Evolutionary conservation across 805 yeast genomes (phyloP).

Genomic region (Myxozyma lipomycoides): DNA sequence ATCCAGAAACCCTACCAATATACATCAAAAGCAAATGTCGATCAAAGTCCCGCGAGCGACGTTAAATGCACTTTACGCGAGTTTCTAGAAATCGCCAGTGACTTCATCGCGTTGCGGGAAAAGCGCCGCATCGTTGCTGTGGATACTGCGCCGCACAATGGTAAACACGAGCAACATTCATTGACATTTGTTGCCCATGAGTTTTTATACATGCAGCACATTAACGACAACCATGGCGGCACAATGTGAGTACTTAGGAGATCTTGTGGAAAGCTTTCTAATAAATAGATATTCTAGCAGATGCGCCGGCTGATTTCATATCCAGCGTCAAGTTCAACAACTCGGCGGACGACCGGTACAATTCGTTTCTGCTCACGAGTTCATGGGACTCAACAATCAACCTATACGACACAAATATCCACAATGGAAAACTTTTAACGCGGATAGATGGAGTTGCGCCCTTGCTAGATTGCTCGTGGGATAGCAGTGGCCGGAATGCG

Average conservation of each 20-base stretch:
- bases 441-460: conserved; percentile 35
- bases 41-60: no score
- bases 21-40: no score
- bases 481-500: conserved; percentile 27
- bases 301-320: conserved; percentile 21
- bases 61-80: no score
- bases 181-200: no score
- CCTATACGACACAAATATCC: conserved; percentile 41
- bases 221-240: no score
- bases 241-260: neutral
- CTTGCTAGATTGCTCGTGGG: conserved; percentile 35
- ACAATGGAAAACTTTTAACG: conserved; percentile 20
- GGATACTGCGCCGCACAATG: neutral
- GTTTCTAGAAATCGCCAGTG: no score
- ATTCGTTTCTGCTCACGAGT: conserved; percentile 43
- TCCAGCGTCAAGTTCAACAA: conserved; percentile 20
- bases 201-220: no score
- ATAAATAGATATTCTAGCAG: conserved; percentile 10
- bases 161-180: neutral
- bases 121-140: neutral
- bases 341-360: conserved; percentile 9
- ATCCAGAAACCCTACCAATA: no score
- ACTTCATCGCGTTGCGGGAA: no score
- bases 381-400: conserved; percentile 56
- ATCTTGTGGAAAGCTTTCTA: conserved; percentile 1